A percentile compares a stretch with the other conserved stretches of the same genome.
Evolutionary conservation across 345 rosid genomes (phyloP).

Genomic region (Dipteronia dyeriana): DNA sequence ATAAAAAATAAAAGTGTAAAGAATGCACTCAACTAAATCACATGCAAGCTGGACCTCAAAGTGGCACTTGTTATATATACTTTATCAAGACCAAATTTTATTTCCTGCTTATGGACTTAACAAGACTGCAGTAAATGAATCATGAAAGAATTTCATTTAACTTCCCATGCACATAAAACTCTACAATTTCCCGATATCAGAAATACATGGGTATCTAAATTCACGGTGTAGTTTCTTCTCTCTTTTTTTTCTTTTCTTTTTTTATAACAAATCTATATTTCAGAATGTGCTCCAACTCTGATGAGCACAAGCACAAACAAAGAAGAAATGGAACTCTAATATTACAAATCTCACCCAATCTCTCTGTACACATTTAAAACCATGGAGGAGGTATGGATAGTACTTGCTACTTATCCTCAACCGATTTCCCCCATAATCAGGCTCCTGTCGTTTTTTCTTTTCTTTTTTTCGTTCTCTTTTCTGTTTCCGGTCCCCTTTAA

Average conservation of each 20-base stretch:
- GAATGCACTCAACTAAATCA: neutral
- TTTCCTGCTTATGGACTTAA: neutral
- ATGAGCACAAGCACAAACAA: constrained; percentile 49
- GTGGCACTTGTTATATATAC: neutral
- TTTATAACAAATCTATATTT: constrained; percentile 48
- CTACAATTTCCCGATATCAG: constrained; percentile 51
- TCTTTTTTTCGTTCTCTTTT: neutral
- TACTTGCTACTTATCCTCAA: constrained; percentile 14
- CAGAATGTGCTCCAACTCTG: constrained; percentile 36
- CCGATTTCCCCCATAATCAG: constrained; percentile 20
- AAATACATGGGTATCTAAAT: constrained; percentile 38
- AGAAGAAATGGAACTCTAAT: constrained; percentile 49
- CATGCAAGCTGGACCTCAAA: neutral
- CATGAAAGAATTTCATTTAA: constrained; percentile 44
- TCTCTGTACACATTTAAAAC: constrained; percentile 64
- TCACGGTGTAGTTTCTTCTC: constrained; percentile 33
- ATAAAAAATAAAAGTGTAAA: neutral
- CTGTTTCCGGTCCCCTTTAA: constrained; percentile 12
- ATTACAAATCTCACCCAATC: constrained; percentile 70
- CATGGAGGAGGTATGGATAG: constrained; percentile 23
- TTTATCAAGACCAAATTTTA: neutral
- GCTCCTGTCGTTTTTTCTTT: constrained; percentile 2
- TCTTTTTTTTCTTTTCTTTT: constrained; percentile 10
- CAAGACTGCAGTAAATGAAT: constrained; percentile 26
- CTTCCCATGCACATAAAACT: constrained; percentile 47